A percentile compares a stretch with the other conserved stretches of the same genome.
Evolutionary conservation across 106 monocot genomes (phyloP).

Genomic region (Dioscorea dumetorum): DNA sequence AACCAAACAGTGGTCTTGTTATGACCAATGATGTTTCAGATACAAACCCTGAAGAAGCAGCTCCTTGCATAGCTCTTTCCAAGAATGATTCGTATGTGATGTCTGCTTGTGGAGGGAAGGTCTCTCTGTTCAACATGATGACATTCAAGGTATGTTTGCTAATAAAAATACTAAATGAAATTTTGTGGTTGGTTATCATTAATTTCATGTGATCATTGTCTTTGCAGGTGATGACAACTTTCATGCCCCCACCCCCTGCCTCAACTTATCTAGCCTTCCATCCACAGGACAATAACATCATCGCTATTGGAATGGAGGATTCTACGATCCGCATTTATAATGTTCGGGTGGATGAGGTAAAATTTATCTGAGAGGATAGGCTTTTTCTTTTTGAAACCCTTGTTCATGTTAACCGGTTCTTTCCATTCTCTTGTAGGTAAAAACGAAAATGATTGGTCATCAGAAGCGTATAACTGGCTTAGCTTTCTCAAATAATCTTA

Average conservation of each 20-base stretch:
- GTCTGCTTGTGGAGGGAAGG: slow-evolving; percentile 75
- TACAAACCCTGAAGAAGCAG: slow-evolving; percentile 36
- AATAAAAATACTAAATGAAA: no score
- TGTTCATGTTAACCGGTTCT: background rate
- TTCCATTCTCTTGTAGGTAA: slow-evolving; percentile 23
- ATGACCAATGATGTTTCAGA: slow-evolving; percentile 46
- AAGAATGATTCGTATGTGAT: slow-evolving; percentile 82
- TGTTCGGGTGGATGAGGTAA: slow-evolving; percentile 68
- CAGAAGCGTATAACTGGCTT: slow-evolving; percentile 58
- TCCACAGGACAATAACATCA: slow-evolving; percentile 72
- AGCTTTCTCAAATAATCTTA: slow-evolving; percentile 41
- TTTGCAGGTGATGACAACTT: slow-evolving; percentile 64
- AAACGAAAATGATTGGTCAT: slow-evolving; percentile 49
- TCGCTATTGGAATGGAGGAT: slow-evolving; percentile 76
- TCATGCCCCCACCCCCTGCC: slow-evolving; percentile 65
- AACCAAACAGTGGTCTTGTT: slow-evolving; percentile 51
- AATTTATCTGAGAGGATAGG: background rate
- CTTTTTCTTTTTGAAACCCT: background rate
- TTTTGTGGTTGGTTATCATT: no score
- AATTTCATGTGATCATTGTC: no score
- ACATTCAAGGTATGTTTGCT: slow-evolving; percentile 57
- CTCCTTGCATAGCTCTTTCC: slow-evolving; percentile 63
- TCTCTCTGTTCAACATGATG: slow-evolving; percentile 76
- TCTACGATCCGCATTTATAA: slow-evolving; percentile 68
- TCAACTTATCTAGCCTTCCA: slow-evolving; percentile 65